Base-by-base conservation (phyloP, 2,329 filamentous ascomycete genomes). In the Cytospora paraplurivora region DNA sequence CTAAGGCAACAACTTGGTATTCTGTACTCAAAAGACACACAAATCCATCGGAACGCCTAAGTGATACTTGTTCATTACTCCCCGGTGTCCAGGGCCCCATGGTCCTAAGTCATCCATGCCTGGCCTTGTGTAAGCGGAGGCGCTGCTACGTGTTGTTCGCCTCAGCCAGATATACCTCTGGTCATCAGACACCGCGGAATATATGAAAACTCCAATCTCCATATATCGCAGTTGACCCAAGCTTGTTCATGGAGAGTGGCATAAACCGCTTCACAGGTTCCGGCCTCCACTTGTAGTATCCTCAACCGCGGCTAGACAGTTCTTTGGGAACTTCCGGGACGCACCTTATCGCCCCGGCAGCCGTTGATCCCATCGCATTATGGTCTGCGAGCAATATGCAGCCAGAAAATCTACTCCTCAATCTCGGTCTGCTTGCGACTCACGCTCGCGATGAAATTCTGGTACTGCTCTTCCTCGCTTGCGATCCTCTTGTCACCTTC, bases 401-500 rank as follows among this genome's bases (percentile, higher is more conserved):
- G 19, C 12, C 1, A 27, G 21, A 6, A 6, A n/a, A 33, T n/a
- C 7, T 59, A 62, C 8, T 64, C 62, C 13, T 59, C 41, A 15
- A 47, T 51, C 11, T 64, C 56, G 17, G 52, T 60, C 27, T 37
- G 55, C 44, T 59, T 66, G 50, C 62, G 65, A 33, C 62, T 64
- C 15, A 66, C 65, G 41, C 62, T 66, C 15, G 65, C 62, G 15
- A 66, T 62, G 27, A 66, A 66, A 37, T 51, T 62, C 38, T 65
- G 65, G n/a, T 66, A 66, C n/a, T 60, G 62, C 33, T 62, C 59
- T 13, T 66, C 62, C 52, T 66, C 65, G 7, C 56, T 59, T 12
- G 34, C n/a, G 7, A 21, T 34, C 41, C 35, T 56, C 51, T 44
- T 65, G 11, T 56, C 59, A 49, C 52, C 37, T 1, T 55, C 53